Evolutionary conservation across 2,329 filamentous ascomycete genomes (phyloP).

Genomic region (Penicillium nordicum): DNA sequence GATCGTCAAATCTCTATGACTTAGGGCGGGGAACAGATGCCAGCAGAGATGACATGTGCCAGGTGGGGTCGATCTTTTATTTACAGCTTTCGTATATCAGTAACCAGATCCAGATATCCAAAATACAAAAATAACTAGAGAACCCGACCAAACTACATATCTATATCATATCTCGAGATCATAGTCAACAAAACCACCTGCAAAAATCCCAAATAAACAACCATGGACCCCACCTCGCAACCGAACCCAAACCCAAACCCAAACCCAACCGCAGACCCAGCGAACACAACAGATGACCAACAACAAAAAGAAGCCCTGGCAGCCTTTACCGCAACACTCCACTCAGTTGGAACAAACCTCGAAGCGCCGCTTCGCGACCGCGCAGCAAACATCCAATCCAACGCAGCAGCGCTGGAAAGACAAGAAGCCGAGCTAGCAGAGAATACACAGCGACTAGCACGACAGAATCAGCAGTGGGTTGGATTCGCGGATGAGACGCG

Average conservation of each 20-base stretch:
- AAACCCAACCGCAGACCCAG: constrained; percentile 8
- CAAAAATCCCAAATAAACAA: too few relatives aligned
- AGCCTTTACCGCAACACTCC: constrained; percentile 45
- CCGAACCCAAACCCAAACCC: neutral
- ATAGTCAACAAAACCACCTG: too few relatives aligned
- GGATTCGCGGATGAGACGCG: constrained; percentile 54
- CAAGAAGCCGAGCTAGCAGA: constrained; percentile 55
- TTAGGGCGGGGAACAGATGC: too few relatives aligned
- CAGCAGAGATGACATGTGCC: too few relatives aligned
- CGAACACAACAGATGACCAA: constrained; percentile 18
- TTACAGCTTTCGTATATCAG: too few relatives aligned
- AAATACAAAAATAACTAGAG: too few relatives aligned
- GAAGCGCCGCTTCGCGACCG: constrained; percentile 54
- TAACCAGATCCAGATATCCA: too few relatives aligned
- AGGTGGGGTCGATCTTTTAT: too few relatives aligned
- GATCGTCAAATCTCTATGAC: neutral
- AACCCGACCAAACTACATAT: too few relatives aligned
- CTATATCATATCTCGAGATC: too few relatives aligned
- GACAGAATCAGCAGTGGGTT: constrained; percentile 54
- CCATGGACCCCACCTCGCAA: neutral
- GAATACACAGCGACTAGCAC: constrained; percentile 49
- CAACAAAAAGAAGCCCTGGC: constrained; percentile 43
- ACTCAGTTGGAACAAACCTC: constrained; percentile 46
- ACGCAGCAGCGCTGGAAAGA: constrained; percentile 51
- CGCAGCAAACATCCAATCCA: constrained; percentile 55